Base-by-base conservation (phyloP, 495 filamentous ascomycete species). In the Xylaria scruposa region DNA sequence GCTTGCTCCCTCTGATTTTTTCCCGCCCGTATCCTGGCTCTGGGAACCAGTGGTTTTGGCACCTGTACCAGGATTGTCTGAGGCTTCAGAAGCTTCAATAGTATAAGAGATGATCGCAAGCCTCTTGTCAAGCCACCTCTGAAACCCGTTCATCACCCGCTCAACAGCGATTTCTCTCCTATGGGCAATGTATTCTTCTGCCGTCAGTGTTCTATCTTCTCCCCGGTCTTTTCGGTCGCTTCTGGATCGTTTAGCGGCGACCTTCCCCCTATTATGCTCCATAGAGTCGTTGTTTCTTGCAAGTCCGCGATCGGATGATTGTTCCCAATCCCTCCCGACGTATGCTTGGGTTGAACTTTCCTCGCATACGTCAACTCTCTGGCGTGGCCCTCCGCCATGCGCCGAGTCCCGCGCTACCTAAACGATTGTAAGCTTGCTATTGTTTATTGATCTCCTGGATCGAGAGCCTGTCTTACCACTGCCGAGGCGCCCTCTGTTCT, bases 51-150 rank as follows among this genome's bases (percentile, higher is more conserved):
- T 46, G 63, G 62, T 74, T 21, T 66, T 68, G 47, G 72, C 53
- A 24, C 71, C 33, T 19, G 73, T 59, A 42, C 70, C 68, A 49
- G 56, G 68, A 26, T 72, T 70, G 10, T 65, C 76, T 8, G 77
- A 75, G 26, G 77, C 75, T 60, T 77, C 77, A 15, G 75, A 72
- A 31, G 77, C 73, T 68, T 77, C 75, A n/a, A 75, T 73, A 15
- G 75, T 73, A 64, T 75, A 78, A 64, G 77, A 78, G 60, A 77
- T 78, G 54, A 78, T 74, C 4, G 70, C 75, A 12, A 77, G 70
- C 66, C 70, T 77, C 70, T 78, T 78, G 69, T 78, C 72, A 13
- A 78, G 67, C 77, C 77, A 78, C 31, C 40, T 68, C 12, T 74
- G 72, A 19, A 78, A 77, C 12, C 38, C 42, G 44, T 70, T 72